These are phyloP conservation scores for Aspergillus sp. DNA, from an alignment of 2,329 filamentous ascomycete genomes.

Conservation along the genomic window DNA sequence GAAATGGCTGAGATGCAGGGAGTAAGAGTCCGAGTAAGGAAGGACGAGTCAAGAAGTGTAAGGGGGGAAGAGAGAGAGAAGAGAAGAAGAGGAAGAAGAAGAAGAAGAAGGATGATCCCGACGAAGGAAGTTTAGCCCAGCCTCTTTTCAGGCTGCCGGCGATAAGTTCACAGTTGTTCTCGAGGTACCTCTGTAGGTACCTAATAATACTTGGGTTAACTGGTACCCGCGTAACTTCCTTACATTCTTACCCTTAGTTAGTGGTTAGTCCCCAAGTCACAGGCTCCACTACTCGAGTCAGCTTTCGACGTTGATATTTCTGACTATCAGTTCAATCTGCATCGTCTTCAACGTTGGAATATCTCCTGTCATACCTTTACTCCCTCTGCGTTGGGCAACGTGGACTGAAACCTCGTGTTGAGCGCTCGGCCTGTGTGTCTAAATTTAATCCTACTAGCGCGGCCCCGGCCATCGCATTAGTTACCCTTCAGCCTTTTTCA, in stretches of 20 bases:
- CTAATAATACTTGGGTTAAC: background rate
- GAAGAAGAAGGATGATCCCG: background rate
- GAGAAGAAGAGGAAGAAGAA: background rate
- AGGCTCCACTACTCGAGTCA: no score
- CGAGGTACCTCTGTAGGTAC: background rate
- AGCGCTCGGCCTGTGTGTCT: background rate
- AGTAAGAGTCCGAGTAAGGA: background rate
- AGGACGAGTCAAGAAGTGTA: background rate
- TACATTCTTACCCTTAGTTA: background rate
- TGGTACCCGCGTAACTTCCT: background rate
- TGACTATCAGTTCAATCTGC: no score
- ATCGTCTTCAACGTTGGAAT: no score
- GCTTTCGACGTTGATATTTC: no score
- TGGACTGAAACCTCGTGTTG: background rate
- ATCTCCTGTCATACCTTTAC: background rate
- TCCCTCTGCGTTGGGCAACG: background rate
- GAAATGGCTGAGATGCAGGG: background rate
- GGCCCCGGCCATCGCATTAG: background rate
- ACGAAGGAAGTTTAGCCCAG: background rate
- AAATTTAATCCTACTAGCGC: background rate
- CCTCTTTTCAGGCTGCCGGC: background rate
- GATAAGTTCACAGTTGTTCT: background rate
- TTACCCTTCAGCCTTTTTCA: background rate
- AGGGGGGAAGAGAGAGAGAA: background rate
- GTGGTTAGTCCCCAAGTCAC: background rate